Evolutionary conservation across 2,329 filamentous ascomycete species (phyloP).

Genomic region (Biscogniauxia marginata): DNA sequence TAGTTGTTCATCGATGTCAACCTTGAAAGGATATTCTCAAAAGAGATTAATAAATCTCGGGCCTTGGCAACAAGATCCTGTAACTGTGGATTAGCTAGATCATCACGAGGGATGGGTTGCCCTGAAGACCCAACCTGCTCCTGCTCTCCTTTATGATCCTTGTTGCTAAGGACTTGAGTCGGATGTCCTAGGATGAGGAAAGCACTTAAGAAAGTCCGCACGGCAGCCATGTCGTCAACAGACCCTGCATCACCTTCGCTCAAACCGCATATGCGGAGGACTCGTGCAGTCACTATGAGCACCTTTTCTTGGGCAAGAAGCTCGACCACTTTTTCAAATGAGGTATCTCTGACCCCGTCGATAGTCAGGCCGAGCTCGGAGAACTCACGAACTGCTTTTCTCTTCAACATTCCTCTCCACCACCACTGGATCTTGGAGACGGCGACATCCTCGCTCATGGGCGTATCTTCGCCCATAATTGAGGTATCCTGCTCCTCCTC

Average conservation of each 20-base stretch:
- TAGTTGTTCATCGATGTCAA: conserved; percentile 66
- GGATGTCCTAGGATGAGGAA: conserved; percentile 80
- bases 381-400: conserved; percentile 64
- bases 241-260: conserved; percentile 63
- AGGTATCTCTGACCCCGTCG: conserved; percentile 66
- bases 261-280: conserved; percentile 69
- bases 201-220: conserved; percentile 75
- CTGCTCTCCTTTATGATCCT: conserved; percentile 60
- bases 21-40: conserved; percentile 70
- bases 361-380: conserved; percentile 65
- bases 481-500: conserved; percentile 46
- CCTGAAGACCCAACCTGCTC: conserved; percentile 52
- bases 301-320: conserved; percentile 67
- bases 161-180: conserved; percentile 72
- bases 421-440: conserved; percentile 66
- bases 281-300: conserved; percentile 61
- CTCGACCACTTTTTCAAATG: conserved; percentile 71
- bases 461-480: conserved; percentile 51
- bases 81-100: conserved; percentile 60
- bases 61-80: conserved; percentile 76
- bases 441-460: conserved; percentile 59
- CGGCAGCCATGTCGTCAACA: conserved; percentile 66
- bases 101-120: conserved; percentile 47
- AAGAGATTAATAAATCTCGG: conserved; percentile 72
- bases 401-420: conserved; percentile 62